Base-by-base conservation (phyloP, 768 basidiomycete genomes). In the Boletus rufocinnamomeus region DNA sequence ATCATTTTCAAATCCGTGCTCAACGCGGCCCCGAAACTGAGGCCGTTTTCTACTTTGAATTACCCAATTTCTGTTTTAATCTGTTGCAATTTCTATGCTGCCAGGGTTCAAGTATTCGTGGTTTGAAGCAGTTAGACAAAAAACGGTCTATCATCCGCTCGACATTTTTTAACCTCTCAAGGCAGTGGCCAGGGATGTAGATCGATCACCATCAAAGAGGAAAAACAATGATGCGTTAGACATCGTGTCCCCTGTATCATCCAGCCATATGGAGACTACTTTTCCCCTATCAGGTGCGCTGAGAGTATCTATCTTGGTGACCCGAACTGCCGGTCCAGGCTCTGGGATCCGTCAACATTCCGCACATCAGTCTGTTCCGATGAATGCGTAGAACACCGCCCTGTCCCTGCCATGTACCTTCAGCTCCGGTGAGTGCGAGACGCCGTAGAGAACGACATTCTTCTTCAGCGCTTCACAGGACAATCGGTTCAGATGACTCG, bases 401-500 rank as follows among this genome's bases (percentile, higher is more conserved):
- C 2, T 45, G 8, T 4, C 14, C 4, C 2, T 13, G 11, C 3
- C 14, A 8, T 7, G 43, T 4, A 23, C 6, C 21, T 16, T 44
- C 43, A 30, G 21, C 32, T 34, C 45, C 46, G 38, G n/a, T 14
- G 43, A 3, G 37, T 16, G 16, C 32, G 3, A 21, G 34, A 35
- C 14, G 32, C 60, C 37, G 19, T 7, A 21, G 11, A n/a, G n/a
- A 17, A n/a, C n/a, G 41, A 27, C 28, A 16, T 10, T 25, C 38
- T 27, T 4, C 46, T 23, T 47, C 19, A 1, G 11, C 13, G 21
- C 6, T 11, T 34, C 21, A 52, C 17, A n/a, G 25, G 19, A 32
- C 35, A 4, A 28, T 54, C 62, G 62, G 52, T 28, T 23, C 38
- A 17, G 35, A 28, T 16, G 21, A n/a, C n/a, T n/a, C n/a, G n/a